Base-by-base conservation (phyloP, 2,329 filamentous ascomycete species). In the Pseudogymnoascus sp. region DNA sequence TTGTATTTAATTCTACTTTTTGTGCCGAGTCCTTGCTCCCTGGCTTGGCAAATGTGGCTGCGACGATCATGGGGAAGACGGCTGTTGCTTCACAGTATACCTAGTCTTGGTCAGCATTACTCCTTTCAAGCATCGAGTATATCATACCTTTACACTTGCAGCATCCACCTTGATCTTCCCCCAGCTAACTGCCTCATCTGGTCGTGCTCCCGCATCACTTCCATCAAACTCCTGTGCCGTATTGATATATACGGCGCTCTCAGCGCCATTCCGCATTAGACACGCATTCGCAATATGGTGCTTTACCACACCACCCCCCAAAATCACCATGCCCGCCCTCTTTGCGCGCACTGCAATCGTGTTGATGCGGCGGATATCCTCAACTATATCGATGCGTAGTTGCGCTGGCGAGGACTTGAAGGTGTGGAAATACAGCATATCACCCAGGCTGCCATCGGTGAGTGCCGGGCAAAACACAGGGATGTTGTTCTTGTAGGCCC, bases 361-460 rank as follows among this genome's bases (percentile, higher is more conserved):
- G 77, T 99, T 99, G 75, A 99, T 92, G 65, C 84, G 86, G 19
- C 94, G 86, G 65, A 99, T 94, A 71, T 99, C 94, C 71, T 95
- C 90, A 22, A 97, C 91, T 63, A 97, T 91, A 73, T 97, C 94
- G 64, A 97, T 85, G 62, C 87, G 85, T 42, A 99, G 81, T 74
- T 93, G 89, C 64, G 80, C 78, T 3, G 93, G 93, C 1, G 90
- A 92, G 0, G 90, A 78, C 74, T 93, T 94, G 83, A 92, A 99
- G 0, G 92, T 96, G 78, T 99, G 93, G 75, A 99, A 97, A 77
- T 97, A 97, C 41, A 99, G 81, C 94, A 99, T 99, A 75, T 99
- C 94, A 4, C 94, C 94, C 19, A 99, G 77, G 69, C 91, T 96
- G 16, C 94, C 94, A 72, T 99, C 94, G 0, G 94, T 99, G 69